These are phyloP conservation scores for Trichosporon inkin DNA, from an alignment of 1,284 basidiomycete genomes.

Conservation along the genomic window DNA sequence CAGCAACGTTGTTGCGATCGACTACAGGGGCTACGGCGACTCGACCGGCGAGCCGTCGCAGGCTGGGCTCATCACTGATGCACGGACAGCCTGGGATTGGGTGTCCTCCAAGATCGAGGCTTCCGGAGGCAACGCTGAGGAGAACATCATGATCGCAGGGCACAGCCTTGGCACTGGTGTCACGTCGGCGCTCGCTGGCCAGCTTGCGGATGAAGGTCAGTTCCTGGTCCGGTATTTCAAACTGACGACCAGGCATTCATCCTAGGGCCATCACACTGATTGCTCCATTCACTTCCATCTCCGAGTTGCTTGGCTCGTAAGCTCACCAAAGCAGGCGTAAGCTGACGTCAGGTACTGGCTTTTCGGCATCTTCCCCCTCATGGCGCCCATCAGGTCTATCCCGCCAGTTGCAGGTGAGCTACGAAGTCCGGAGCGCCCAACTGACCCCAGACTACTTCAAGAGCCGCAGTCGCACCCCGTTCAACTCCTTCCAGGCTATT, in stretches of 20 bases:
- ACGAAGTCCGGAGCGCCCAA: too few relatives aligned
- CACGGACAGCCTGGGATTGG: conserved; percentile 76
- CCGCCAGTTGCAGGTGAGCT: conserved; percentile 28
- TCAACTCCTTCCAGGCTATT: conserved; percentile 34
- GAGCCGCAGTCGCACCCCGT: conserved; percentile 27
- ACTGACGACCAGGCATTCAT: conserved; percentile 25
- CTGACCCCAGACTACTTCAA: conserved; percentile 32
- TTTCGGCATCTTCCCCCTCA: conserved; percentile 38
- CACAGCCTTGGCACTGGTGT: conserved; percentile 87
- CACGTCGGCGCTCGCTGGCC: conserved; percentile 53
- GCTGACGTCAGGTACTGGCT: conserved; percentile 33
- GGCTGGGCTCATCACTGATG: conserved; percentile 69
- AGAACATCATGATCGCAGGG: conserved; percentile 54
- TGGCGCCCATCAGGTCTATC: conserved; percentile 33
- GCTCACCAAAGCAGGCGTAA: background rate
- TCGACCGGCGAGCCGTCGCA: conserved; percentile 74
- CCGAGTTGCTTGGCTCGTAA: conserved; percentile 37
- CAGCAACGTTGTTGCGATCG: conserved; percentile 73
- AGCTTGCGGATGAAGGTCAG: conserved; percentile 40
- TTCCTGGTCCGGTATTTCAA: background rate
- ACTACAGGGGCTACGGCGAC: conserved; percentile 91
- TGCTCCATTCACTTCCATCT: conserved; percentile 44
- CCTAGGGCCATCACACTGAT: conserved; percentile 42
- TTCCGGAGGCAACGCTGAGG: conserved; percentile 8
- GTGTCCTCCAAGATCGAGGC: conserved; percentile 48